A percentile compares a stretch with the other conserved stretches of the same genome.
These are phyloP conservation scores for Hypoxylon rubiginosum DNA, from an alignment of 2,329 filamentous ascomycete genomes.

Conservation along the genomic window DNA sequence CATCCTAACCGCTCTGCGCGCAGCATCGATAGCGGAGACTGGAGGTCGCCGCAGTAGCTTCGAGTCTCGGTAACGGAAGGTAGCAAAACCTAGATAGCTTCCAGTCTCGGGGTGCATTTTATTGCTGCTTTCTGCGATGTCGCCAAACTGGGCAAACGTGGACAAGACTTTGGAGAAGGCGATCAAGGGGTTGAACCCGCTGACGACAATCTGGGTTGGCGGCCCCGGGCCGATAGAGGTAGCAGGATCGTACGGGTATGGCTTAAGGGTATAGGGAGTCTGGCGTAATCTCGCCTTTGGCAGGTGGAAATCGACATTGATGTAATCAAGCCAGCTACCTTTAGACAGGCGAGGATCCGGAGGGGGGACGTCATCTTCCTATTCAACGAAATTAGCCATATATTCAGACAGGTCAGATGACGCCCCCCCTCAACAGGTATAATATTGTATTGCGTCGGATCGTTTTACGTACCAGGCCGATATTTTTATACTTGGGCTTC, in stretches of 20 bases:
- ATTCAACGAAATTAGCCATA: conserved; percentile 71
- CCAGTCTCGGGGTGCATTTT: conserved; percentile 96
- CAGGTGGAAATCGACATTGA: conserved; percentile 77
- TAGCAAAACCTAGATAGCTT: conserved; percentile 92
- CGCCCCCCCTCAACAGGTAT: conserved; percentile 64
- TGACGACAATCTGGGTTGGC: conserved; percentile 90
- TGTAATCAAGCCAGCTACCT: conserved; percentile 74
- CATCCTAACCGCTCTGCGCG: conserved; percentile 83
- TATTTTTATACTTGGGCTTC: conserved; percentile 73
- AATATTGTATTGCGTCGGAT: conserved; percentile 50
- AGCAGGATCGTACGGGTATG: conserved; percentile 83
- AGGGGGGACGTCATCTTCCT: conserved; percentile 84
- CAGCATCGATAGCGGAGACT: conserved; percentile 81
- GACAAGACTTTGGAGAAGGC: conserved; percentile 82
- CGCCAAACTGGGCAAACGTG: conserved; percentile 84
- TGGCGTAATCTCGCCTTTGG: conserved; percentile 78
- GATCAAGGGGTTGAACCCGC: conserved; percentile 93
- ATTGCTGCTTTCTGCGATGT: conserved; percentile 91
- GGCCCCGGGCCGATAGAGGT: conserved; percentile 91
- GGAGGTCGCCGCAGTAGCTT: conserved; percentile 67
- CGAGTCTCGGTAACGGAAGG: conserved; percentile 87
- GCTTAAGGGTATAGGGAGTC: conserved; percentile 83
- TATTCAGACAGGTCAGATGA: conserved; percentile 68
- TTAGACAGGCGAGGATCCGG: conserved; percentile 85
- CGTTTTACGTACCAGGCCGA: conserved; percentile 73